Percentiles rank a stretch among this genome's conserved stretches.
Conservation (phyloP, 495 filamentous ascomycete species). For the Xylaria palmicola region DNA sequence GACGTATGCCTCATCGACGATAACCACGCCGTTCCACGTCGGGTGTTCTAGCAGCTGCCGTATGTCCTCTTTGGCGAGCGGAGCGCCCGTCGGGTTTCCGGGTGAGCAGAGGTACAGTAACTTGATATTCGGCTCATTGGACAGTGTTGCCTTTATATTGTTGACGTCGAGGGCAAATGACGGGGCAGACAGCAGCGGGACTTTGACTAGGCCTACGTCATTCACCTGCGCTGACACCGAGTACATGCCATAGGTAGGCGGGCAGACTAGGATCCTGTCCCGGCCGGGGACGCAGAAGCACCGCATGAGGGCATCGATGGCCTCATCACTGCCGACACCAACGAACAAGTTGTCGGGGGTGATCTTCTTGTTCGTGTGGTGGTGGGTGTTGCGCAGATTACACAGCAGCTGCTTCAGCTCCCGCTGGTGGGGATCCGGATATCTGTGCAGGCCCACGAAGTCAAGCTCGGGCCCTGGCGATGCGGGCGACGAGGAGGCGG, state of each 20-base stretch:
- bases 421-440: slow-evolving; percentile 92
- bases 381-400: slow-evolving; percentile 80
- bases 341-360: slow-evolving; percentile 84
- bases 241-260: slow-evolving; percentile 99
- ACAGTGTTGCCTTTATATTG: slow-evolving; percentile 63
- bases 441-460: slow-evolving; percentile 80
- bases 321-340: slow-evolving; percentile 94
- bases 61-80: slow-evolving; percentile 76
- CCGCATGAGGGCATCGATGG: slow-evolving; percentile 87
- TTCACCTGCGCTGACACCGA: slow-evolving; percentile 89
- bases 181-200: slow-evolving; percentile 63
- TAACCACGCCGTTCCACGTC: slow-evolving; percentile 91
- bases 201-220: slow-evolving; percentile 80
- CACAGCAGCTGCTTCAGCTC: slow-evolving; percentile 86
- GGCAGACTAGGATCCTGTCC: slow-evolving; percentile 90
- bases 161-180: slow-evolving; percentile 69
- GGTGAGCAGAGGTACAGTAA: slow-evolving; percentile 89
- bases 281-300: slow-evolving; percentile 85
- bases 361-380: slow-evolving; percentile 71
- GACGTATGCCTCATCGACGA: slow-evolving; percentile 95
- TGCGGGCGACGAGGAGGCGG: slow-evolving; percentile 15
- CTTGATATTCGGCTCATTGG: slow-evolving; percentile 68
- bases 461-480: slow-evolving; percentile 52
- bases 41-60: slow-evolving; percentile 75
- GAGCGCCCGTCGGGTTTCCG: slow-evolving; percentile 84